Evolutionary conservation across 164 flowering plant species (phyloP).

Genomic region (Vitis rotundifolia): DNA sequence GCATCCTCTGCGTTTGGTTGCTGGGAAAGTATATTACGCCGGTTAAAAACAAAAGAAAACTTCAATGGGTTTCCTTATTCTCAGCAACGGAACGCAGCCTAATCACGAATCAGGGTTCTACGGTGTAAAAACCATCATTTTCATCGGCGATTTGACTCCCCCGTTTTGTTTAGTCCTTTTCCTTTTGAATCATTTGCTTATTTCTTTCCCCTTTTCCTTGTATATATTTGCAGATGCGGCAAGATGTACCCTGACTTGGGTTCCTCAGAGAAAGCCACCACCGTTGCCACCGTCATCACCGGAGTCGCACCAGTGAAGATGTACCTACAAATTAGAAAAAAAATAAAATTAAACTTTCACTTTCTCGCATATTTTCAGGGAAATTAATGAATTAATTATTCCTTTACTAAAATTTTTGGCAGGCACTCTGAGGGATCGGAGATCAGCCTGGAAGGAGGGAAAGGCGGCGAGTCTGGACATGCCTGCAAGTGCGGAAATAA

Average conservation of each 20-base stretch:
- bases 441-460: neutral
- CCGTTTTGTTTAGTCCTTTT: no score
- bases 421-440: slow-evolving; percentile 20
- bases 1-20: no score
- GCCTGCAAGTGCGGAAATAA: slow-evolving; percentile 24
- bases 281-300: slow-evolving; percentile 17
- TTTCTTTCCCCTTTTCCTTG: neutral
- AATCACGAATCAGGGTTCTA: no score
- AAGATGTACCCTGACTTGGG: slow-evolving; percentile 22
- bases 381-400: neutral
- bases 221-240: slow-evolving; percentile 17
- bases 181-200: neutral
- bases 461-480: slow-evolving; percentile 22
- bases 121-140: no score
- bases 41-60: neutral
- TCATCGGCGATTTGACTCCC: no score
- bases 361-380: neutral
- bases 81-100: no score
- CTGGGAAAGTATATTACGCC: no score
- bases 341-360: no score
- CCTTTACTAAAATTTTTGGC: neutral
- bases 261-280: slow-evolving; percentile 15
- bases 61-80: no score
- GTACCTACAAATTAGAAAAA: slow-evolving; percentile 3
- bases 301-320: slow-evolving; percentile 31